Base-by-base conservation (phyloP, 2,329 filamentous ascomycete genomes). In the Ophiosphaerella narmari region DNA sequence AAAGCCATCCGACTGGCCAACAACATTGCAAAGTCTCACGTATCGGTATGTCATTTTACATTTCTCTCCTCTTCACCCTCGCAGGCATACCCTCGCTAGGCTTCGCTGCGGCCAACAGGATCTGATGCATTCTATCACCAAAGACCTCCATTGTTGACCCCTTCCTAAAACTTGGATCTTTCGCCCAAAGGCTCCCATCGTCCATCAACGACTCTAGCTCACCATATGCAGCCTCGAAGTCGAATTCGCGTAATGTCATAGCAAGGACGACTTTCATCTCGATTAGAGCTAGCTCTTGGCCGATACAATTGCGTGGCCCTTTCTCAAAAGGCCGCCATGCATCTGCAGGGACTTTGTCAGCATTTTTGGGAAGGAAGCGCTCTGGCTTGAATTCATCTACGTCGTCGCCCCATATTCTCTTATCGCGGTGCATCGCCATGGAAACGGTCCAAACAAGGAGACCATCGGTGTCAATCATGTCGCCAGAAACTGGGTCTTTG, bases 241-340 rank as follows among this genome's bases (percentile, higher is more conserved):
- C 60, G 63, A 70, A 52, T 12, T 59, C 53, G n/a, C 65, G 37
- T n/a, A 63, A 21, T 4, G 59, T 61, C 37, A 68, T 52, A 7
- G 54, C 63, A 7, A 70, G 47, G 8, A 55, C 51, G 5, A 59
- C 48, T 33, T 59, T 60, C 16, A 63, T 46, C 39, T 64, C 60
- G 8, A 57, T 43, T 31, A 55, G 39, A 9, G 51, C 50, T 6
- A 66, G 42, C 11, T 55, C 57, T n/a, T 66, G 60, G 2, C 62
- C 62, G 5, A 65, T 54, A 32, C 64, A 65, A 34, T 59, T 57
- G 3, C 58, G 42, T 1, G 69, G 66, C 0, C 76, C 76, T 5
- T 64, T 51, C 33, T 77, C 73, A 46, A 78, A 79, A 0, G 74
- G 66, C 7, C 71, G 60, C 54, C 57, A 76, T 7, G 65, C 69